phyloP scores from a whole-genome alignment of 306 rosid species.

The Vicia villosa region DNA sequence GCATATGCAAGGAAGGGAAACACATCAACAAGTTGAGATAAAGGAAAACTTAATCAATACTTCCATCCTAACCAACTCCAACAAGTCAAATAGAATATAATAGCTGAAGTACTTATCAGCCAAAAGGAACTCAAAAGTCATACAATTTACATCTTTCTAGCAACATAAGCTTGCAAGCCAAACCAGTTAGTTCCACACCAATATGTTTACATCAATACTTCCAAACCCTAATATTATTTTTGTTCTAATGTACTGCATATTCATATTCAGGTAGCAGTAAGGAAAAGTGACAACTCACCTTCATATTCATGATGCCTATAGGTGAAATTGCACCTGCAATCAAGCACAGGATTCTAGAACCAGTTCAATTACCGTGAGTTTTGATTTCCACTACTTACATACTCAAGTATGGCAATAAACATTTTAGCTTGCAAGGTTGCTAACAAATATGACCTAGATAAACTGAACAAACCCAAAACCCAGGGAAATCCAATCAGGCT shows the following conservation, averaged over 20 bases:
- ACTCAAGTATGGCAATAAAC: not conserved
- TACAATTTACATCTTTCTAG: slow-evolving; percentile 3
- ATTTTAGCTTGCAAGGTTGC: slow-evolving; percentile 15
- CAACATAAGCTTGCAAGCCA: not conserved
- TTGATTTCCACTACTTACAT: slow-evolving; percentile 11
- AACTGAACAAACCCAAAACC: slow-evolving; percentile 28
- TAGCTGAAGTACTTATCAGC: not conserved
- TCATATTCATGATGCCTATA: slow-evolving; percentile 4
- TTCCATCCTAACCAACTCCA: slow-evolving; percentile 27
- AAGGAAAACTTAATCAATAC: not conserved
- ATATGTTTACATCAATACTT: not conserved
- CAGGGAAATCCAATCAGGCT: slow-evolving; percentile 6
- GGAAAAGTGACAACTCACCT: slow-evolving; percentile 11
- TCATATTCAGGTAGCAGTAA: slow-evolving; percentile 27
- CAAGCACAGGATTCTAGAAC: slow-evolving; percentile 28
- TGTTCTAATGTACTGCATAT: not conserved
- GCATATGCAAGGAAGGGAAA: slow-evolving; percentile 1
- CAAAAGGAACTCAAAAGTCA: not conserved
- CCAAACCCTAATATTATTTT: not conserved
- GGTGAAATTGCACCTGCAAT: slow-evolving; percentile 33
- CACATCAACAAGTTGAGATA: slow-evolving; percentile 14
- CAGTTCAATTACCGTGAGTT: not conserved
- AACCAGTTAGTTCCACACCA: not conserved
- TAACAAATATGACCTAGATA: slow-evolving; percentile 15
- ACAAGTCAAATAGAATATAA: not conserved